phyloP scores from a whole-genome alignment of 2,329 filamentous ascomycete genomes.

The Aspergillus neoniger region DNA sequence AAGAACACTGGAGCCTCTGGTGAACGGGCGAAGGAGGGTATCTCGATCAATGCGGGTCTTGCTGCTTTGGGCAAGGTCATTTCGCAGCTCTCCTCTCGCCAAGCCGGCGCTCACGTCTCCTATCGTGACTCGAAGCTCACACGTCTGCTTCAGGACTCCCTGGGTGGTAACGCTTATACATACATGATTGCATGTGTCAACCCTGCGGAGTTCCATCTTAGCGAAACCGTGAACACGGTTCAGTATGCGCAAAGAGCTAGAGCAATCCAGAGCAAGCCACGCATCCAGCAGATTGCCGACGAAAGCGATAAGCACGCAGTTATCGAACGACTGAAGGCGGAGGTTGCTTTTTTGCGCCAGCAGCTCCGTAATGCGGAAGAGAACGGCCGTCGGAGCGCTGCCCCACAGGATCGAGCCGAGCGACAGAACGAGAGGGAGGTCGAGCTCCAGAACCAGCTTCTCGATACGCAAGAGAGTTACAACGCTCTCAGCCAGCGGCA shows the following conservation, averaged over 20 bases:
- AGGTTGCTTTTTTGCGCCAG: constrained; percentile 89
- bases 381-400: constrained; percentile 57
- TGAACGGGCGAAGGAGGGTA: constrained; percentile 91
- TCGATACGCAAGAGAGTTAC: constrained; percentile 95
- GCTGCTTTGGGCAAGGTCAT: constrained; percentile 97
- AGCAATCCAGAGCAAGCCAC: constrained; percentile 95
- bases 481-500: constrained; percentile 86
- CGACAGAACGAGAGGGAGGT: constrained; percentile 80
- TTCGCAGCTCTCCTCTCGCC: constrained; percentile 89
- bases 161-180: constrained; percentile 95
- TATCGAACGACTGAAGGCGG: constrained; percentile 89
- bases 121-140: constrained; percentile 98
- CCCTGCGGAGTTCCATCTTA: constrained; percentile 93
- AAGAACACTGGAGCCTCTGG: constrained; percentile 97
- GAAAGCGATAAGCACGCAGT: constrained; percentile 91
- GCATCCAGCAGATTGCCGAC: constrained; percentile 85
- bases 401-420: constrained; percentile 70
- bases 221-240: constrained; percentile 95
- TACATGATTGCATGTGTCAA: constrained; percentile 99
- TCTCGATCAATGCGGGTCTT: constrained; percentile 95
- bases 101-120: constrained; percentile 85
- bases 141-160: constrained; percentile 88
- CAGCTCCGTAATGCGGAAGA: constrained; percentile 85
- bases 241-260: constrained; percentile 95
- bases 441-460: constrained; percentile 88